Percentiles rank a stretch among this genome's conserved stretches.
These are phyloP conservation scores for Arachis monticola DNA, from an alignment of 331 rosid species.

Conservation along the genomic window DNA sequence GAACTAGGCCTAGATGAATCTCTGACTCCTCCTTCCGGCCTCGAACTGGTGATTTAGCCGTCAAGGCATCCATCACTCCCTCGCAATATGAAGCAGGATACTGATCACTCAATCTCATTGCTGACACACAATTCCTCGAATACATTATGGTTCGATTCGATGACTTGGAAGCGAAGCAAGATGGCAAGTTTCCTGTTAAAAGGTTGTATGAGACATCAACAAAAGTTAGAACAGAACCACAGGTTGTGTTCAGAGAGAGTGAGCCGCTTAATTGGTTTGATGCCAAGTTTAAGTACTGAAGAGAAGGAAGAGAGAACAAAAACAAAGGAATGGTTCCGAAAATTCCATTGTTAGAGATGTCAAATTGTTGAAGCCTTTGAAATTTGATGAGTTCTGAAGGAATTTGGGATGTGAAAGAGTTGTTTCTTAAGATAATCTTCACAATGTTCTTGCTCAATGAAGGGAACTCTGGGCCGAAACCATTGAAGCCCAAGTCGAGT, in stretches of 20 bases:
- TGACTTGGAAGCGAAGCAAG: constrained; percentile 65
- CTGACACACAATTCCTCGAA: constrained; percentile 76
- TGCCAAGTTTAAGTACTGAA: constrained; percentile 66
- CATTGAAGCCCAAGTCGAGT: constrained; percentile 61
- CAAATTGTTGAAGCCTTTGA: constrained; percentile 56
- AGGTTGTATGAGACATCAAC: constrained; percentile 79
- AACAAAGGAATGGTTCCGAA: constrained; percentile 67
- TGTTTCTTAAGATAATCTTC: constrained; percentile 57
- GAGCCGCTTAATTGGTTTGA: constrained; percentile 66
- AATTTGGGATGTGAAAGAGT: constrained; percentile 64
- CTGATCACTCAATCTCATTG: constrained; percentile 51
- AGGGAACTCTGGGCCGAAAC: constrained; percentile 69
- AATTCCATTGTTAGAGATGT: constrained; percentile 64
- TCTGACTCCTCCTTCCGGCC: constrained; percentile 40
- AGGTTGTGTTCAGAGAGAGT: constrained; percentile 53
- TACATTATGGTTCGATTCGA: constrained; percentile 53
- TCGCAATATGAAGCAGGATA: constrained; percentile 57
- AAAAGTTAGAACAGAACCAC: constrained; percentile 54
- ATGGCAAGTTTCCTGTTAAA: constrained; percentile 71
- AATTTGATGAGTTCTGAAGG: constrained; percentile 45
- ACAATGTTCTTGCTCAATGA: constrained; percentile 53
- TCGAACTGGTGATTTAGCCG: constrained; percentile 60
- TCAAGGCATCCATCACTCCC: constrained; percentile 54
- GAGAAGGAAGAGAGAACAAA: constrained; percentile 73
- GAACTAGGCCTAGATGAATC: constrained; percentile 48